Evolutionary conservation across 2,329 filamentous ascomycete genomes (phyloP).

Genomic region (Verticillium klebahnii): DNA sequence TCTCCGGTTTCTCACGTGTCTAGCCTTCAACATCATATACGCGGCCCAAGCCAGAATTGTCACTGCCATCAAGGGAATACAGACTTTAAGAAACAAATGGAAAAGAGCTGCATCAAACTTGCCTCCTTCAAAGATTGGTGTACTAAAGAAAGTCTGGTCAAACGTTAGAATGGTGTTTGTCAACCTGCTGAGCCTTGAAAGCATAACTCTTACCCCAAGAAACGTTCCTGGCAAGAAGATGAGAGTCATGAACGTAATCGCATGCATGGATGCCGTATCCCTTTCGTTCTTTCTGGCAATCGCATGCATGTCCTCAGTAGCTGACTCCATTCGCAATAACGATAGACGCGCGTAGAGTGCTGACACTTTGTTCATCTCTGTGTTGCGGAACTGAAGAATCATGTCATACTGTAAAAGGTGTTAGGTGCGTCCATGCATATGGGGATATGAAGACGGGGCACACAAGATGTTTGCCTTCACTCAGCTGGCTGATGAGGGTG

Average conservation of each 20-base stretch:
- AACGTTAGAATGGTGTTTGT: conserved; percentile 9
- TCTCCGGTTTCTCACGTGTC: no score
- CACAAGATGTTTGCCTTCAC: not conserved
- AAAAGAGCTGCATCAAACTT: not conserved
- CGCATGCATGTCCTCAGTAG: conserved; percentile 31
- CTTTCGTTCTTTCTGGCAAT: conserved; percentile 48
- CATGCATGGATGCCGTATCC: conserved; percentile 24
- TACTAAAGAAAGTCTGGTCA: conserved; percentile 21
- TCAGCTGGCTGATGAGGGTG: not conserved
- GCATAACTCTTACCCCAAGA: conserved; percentile 18
- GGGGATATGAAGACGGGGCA: not conserved
- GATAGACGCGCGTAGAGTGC: not conserved
- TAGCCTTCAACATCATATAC: no score
- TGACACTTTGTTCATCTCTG: not conserved
- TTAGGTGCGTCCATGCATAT: not conserved
- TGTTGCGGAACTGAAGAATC: not conserved
- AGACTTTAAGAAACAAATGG: no score
- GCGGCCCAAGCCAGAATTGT: no score
- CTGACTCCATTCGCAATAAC: not conserved
- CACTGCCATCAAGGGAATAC: no score
- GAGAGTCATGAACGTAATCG: conserved; percentile 24
- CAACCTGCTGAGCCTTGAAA: conserved; percentile 1
- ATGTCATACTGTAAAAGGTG: not conserved
- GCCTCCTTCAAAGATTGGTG: not conserved
- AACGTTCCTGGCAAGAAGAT: conserved; percentile 25